These are phyloP conservation scores for Metarhizium sp. DNA, from an alignment of 2,329 filamentous ascomycete species.

Conservation along the genomic window DNA sequence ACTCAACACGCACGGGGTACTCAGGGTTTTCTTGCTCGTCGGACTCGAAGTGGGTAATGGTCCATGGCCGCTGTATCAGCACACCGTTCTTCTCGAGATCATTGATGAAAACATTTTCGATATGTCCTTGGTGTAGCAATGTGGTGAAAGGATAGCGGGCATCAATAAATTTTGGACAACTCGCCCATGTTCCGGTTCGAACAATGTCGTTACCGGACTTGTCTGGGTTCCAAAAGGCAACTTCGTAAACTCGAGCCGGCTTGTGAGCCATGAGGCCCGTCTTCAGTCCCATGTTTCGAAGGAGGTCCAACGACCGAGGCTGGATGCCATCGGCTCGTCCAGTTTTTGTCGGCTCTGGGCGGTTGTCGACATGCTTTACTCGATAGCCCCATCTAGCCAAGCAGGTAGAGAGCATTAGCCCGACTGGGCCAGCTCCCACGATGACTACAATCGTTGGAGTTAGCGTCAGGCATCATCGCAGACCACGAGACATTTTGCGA, in stretches of 20 bases:
- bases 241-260: slow-evolving; percentile 76
- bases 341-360: slow-evolving; percentile 72
- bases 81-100: slow-evolving; percentile 55
- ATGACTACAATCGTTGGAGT: slow-evolving; percentile 50
- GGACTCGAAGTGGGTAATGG: slow-evolving; percentile 50
- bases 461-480: background rate
- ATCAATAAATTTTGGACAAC: slow-evolving; percentile 76
- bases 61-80: slow-evolving; percentile 55
- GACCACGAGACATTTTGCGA: background rate
- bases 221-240: slow-evolving; percentile 63
- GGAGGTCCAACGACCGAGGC: slow-evolving; percentile 75
- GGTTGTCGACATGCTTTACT: slow-evolving; percentile 91
- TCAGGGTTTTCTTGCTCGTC: slow-evolving; percentile 45
- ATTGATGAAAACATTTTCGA: slow-evolving; percentile 59
- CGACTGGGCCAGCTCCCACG: slow-evolving; percentile 80
- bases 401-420: slow-evolving; percentile 78
- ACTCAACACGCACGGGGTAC: slow-evolving; percentile 72
- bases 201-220: slow-evolving; percentile 47
- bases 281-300: slow-evolving; percentile 86
- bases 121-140: slow-evolving; percentile 61
- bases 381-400: slow-evolving; percentile 89
- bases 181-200: slow-evolving; percentile 69
- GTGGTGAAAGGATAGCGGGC: slow-evolving; percentile 63
- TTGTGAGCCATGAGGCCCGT: slow-evolving; percentile 78
- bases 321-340: slow-evolving; percentile 89